These are phyloP conservation scores for Tricholoma furcatifolium DNA, from an alignment of 768 basidiomycete species.

Conservation along the genomic window DNA sequence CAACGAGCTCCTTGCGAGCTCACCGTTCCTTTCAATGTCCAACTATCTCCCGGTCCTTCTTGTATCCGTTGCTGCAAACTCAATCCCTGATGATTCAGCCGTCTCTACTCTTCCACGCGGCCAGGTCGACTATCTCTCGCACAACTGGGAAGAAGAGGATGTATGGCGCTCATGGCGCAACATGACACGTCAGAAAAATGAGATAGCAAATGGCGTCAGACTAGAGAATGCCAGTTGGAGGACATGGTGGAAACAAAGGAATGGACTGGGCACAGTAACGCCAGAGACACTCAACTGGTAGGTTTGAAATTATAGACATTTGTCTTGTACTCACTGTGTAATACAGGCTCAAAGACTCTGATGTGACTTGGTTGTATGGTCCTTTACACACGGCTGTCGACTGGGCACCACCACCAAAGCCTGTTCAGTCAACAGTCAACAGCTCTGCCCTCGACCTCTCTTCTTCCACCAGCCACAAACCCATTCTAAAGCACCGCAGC, in stretches of 20 bases:
- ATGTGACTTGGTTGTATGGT: constrained; percentile 99
- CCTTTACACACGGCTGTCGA: constrained; percentile 94
- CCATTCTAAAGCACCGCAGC: constrained; percentile 95
- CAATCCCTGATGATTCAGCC: constrained; percentile 71
- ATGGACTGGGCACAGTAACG: constrained; percentile 90
- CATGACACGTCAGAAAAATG: constrained; percentile 98
- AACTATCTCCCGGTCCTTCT: constrained; percentile 71
- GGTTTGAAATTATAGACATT: constrained; percentile 24
- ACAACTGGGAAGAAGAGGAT: constrained; percentile 97
- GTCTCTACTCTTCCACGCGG: constrained; percentile 83
- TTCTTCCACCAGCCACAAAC: constrained; percentile 49
- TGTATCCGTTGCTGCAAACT: constrained; percentile 57
- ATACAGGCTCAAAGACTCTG: constrained; percentile 94
- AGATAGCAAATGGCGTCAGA: constrained; percentile 91
- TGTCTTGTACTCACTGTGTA: constrained; percentile 5
- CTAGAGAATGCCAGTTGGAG: constrained; percentile 99
- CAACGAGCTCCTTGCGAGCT: constrained; percentile 13
- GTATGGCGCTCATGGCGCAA: constrained; percentile 98
- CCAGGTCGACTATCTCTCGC: constrained; percentile 98
- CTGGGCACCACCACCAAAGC: constrained; percentile 55
- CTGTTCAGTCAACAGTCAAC: constrained; percentile 35
- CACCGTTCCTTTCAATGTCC: constrained; percentile 42
- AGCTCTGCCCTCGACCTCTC: constrained; percentile 47
- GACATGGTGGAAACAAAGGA: constrained; percentile 99
- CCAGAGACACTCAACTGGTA: constrained; percentile 99